Base-by-base conservation (phyloP, 2,329 filamentous ascomycete species). In the Paecilomyces formosus region DNA sequence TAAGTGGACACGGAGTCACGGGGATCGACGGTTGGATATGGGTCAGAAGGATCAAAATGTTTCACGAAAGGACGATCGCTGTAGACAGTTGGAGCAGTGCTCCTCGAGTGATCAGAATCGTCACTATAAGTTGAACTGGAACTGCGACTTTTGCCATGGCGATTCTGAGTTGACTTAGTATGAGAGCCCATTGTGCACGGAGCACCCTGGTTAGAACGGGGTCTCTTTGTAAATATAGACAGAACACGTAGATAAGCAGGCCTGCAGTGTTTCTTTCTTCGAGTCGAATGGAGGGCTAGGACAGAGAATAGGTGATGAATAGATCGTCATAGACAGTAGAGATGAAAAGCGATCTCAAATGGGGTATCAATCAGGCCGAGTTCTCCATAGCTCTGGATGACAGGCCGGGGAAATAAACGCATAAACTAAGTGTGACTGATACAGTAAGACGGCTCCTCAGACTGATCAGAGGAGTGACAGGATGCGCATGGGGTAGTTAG, bases 1-100 rank as follows among this genome's bases (percentile, higher is more conserved):
- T 92, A 95, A 1, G 92, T 96, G 61, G 90, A 88, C 64, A 85
- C 81, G 0, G 91, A 94, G 26, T 83, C 80, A 53, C 82, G 79
- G 18, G 68, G 69, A 51, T 69, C 65, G 35, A 62, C 57, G 22
- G 63, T 57, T 21, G 65, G 62, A 57, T 65, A 63, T 12, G 59
- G 55, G 6, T 61, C 61, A 18, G 57, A 58, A 9, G 60, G 57
- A n/a, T 63, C 59, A 53, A 60, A 61, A 13, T 64, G 62, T 45
- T 72, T 70, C 15, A 65, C 59, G n/a, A 65, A 63, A 31, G 65
- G 65, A 22, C 65, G 64, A 51, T 70, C 65, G 60, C 75, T 77
- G 62, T 73, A 65, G 28, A 71, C 64, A 9, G 75, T 77, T 18
- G 71, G 70, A 31, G 67, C 71, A 22, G 75, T 78, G 62, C 74